Evolutionary conservation across 148 eudicot genomes (phyloP).

Genomic region (Fallopia convolvulus): DNA sequence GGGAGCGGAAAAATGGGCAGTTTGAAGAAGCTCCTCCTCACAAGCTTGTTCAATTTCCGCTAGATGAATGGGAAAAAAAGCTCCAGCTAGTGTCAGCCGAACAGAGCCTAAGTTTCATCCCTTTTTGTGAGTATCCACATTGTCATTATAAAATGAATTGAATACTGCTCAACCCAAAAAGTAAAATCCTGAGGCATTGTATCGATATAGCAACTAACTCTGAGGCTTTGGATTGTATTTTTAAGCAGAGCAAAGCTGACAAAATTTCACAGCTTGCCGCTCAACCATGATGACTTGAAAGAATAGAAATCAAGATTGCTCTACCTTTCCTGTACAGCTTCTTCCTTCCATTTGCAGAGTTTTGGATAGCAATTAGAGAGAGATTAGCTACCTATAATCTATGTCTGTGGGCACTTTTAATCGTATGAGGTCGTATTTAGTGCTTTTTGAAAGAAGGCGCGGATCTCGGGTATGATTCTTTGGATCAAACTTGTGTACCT

Average conservation of each 20-base stretch:
- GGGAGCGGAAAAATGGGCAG: too few species aligned
- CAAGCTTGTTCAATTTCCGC: too few species aligned
- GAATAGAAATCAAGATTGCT: not conserved
- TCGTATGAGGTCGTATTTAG: conserved; percentile 31
- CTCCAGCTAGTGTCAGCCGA: too few species aligned
- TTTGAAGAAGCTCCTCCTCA: too few species aligned
- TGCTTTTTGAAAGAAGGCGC: conserved; percentile 39
- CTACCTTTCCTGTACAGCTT: conserved; percentile 9
- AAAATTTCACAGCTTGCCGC: not conserved
- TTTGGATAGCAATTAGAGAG: too few species aligned
- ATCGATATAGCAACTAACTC: not conserved
- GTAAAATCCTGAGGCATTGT: not conserved
- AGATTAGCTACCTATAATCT: too few species aligned
- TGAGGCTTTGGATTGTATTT: not conserved
- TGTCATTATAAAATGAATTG: not conserved
- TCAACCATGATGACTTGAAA: not conserved
- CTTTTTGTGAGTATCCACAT: not conserved
- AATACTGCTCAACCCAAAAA: not conserved
- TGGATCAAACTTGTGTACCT: conserved; percentile 57
- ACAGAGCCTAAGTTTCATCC: too few species aligned
- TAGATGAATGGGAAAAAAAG: too few species aligned
- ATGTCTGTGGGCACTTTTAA: not conserved
- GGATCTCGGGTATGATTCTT: conserved; percentile 66
- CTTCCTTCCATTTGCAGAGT: not conserved
- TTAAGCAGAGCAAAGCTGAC: not conserved